Conservation (phyloP, 176 grass and related monocot species). For the Hordeum marinum region DNA sequence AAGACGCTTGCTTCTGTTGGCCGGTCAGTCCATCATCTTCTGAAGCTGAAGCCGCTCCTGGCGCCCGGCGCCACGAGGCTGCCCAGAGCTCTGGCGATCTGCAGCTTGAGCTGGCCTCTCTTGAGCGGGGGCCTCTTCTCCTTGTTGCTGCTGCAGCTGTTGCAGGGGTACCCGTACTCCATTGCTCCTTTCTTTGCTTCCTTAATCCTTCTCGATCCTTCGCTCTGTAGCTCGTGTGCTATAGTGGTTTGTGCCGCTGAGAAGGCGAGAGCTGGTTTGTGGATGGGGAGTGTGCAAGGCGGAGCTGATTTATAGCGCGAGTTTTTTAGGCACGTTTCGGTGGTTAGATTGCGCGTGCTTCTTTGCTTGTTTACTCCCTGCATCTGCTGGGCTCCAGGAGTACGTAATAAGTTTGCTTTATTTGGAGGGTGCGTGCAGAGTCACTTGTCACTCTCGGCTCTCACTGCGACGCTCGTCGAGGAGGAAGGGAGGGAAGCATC, state of each 20-base stretch:
- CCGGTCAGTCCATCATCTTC: background rate
- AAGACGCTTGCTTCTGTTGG: too few relatives aligned
- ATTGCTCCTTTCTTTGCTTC: too few relatives aligned
- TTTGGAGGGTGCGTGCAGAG: background rate
- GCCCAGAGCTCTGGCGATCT: constrained; percentile 26
- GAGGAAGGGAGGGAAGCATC: background rate
- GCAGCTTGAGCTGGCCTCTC: constrained; percentile 57
- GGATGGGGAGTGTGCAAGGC: background rate
- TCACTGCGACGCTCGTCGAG: background rate
- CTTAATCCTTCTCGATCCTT: too few relatives aligned
- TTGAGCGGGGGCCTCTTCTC: constrained; percentile 45
- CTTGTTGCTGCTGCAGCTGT: constrained; percentile 11
- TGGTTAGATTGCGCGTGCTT: background rate
- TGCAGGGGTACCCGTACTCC: constrained; percentile 28
- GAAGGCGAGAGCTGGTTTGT: background rate
- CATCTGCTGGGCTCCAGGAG: background rate
- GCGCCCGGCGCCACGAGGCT: constrained; percentile 14
- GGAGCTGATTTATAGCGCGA: background rate
- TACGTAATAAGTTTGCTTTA: background rate
- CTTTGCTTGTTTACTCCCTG: background rate
- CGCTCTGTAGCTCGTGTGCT: too few relatives aligned
- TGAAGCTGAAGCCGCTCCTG: constrained; percentile 28
- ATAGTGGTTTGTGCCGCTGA: background rate
- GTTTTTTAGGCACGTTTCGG: background rate
- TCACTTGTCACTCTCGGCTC: background rate